Base-by-base conservation (phyloP, 2,329 filamentous ascomycete species). In the Aspergillus sojae region DNA sequence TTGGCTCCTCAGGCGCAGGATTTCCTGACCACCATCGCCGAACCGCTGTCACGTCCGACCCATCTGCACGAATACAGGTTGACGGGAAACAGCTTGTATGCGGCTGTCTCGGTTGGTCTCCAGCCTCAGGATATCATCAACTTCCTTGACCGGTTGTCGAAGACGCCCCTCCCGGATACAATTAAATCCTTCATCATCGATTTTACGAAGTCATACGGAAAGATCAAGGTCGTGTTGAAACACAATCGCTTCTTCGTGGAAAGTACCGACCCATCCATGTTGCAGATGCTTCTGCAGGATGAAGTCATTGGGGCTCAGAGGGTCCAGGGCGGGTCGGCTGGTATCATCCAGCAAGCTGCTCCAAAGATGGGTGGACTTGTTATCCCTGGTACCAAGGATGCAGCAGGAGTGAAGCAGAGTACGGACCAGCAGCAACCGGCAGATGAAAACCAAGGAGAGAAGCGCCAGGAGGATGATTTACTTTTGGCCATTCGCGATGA, bases 171-270 rank as follows among this genome's bases (percentile, higher is more conserved):
- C 14, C 93, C 94, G 0, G 86, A 91, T n/a, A 87, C 89, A 55
- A 91, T 98, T 65, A 86, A 89, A 65, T 83, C 87, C 10, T 97
- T 94, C 76, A 94, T 91, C 68, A 83, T 94, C 68, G 88, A 88
- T 65, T 95, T 93, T 66, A 96, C 93, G 6, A 89, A 92, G 67
- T 95, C 92, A 58, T 98, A 95, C 75, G 95, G 95, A 68, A 98
- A 97, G 79, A 93, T 97, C 61, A 95, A 97, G 77, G 87, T 98
- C 59, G 95, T 98, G 52, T 79, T 98, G 67, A 96, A 97, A 77
- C 91, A 97, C 72, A 98, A 94, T 66, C 91, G 92, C 68, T 97
- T 96, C 78, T 97, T 91, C 71, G 89, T 98, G 65, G 95, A 99
- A 79, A 97, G 92, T 72, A 90, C 91, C 23, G 94, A 98, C 77